Evolutionary conservation across 306 rosid species (phyloP).

Genomic region (Fragaria iinumae): DNA sequence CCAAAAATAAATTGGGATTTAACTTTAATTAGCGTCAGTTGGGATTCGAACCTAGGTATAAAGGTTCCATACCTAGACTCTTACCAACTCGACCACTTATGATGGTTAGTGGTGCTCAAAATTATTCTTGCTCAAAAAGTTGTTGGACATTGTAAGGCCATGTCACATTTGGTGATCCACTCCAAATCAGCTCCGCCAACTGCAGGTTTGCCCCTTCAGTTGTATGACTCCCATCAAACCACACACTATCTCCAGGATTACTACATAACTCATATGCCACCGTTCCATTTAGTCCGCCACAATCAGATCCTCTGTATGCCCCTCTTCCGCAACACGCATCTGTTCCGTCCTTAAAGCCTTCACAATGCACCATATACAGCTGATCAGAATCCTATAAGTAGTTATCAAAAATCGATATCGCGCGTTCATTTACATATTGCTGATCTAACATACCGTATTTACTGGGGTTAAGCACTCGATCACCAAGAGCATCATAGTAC

Average conservation of each 20-base stretch:
- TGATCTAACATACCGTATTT: conserved; percentile 44
- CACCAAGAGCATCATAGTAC: not conserved
- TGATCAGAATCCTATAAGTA: not conserved
- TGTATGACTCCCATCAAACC: conserved; percentile 32
- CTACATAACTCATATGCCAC: conserved; percentile 23
- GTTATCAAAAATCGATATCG: not conserved
- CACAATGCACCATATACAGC: not conserved
- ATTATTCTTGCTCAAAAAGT: conserved; percentile 18
- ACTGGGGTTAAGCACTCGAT: conserved; percentile 30
- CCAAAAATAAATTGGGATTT: too few relatives aligned
- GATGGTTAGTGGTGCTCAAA: too few relatives aligned
- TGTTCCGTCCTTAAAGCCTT: conserved; percentile 30
- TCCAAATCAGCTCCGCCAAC: conserved; percentile 28
- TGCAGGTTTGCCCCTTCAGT: conserved; percentile 30
- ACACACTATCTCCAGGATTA: conserved; percentile 25
- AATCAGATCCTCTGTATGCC: not conserved
- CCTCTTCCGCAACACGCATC: conserved; percentile 2
- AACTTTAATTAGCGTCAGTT: too few relatives aligned
- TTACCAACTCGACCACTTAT: too few relatives aligned
- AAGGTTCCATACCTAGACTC: too few relatives aligned
- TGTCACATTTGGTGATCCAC: conserved; percentile 16
- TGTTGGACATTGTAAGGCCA: conserved; percentile 31
- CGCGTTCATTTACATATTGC: not conserved
- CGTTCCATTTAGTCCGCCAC: conserved; percentile 34
- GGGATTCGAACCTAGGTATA: too few relatives aligned